Evolutionary conservation across 306 rosid genomes (phyloP), one percentile per base, ranked within the genome.

Genomic region (Rubus idaeus): DNA sequence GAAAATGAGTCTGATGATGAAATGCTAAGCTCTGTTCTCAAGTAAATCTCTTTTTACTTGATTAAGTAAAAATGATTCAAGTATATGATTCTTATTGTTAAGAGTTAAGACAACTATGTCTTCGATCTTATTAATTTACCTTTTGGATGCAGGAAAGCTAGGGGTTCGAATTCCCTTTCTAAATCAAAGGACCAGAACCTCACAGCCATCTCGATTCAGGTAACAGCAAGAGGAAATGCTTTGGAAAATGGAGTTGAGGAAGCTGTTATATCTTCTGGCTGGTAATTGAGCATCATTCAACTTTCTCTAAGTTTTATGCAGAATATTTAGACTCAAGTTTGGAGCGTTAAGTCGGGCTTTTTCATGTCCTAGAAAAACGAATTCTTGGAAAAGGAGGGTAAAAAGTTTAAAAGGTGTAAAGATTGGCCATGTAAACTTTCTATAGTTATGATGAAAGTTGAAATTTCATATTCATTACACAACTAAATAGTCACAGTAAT

Each of bases 1-100:
- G 79, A 71, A 49, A 82, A 88, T 74, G 86, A 64, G 73, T 85
- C 83, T 20, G 91, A 85, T 81, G 85, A 87, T 70, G 90, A 89
- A 77, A 60, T 81, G 57, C 87, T 89, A 71, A 79, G 83, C 74
- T 85, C 93, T 51, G 74, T 87, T 76, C 76, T 82, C 77, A 85
- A 83, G 96, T 88, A 87, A 88, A 73, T 75, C 60, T 81, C 70
- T 30, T 52, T 52, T 73, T 71, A 35, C 10, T 8, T 42, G 7
- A 23, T 8, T 56, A 21, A 65, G 74, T 52, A 76, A 35, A 9
- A 26, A 52, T 69, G 75, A 72, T 53, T 39, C n/a, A 40, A 64
- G 81, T 62, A 10, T 70, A 26, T 6, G 6, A 30, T 62, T 75
- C 53, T 73, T 65, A 18, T 11, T 62, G 58, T 78, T 35, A 63